Evolutionary conservation across 257 asterid genomes (phyloP).

Genomic region (Capsicum pubescens): DNA sequence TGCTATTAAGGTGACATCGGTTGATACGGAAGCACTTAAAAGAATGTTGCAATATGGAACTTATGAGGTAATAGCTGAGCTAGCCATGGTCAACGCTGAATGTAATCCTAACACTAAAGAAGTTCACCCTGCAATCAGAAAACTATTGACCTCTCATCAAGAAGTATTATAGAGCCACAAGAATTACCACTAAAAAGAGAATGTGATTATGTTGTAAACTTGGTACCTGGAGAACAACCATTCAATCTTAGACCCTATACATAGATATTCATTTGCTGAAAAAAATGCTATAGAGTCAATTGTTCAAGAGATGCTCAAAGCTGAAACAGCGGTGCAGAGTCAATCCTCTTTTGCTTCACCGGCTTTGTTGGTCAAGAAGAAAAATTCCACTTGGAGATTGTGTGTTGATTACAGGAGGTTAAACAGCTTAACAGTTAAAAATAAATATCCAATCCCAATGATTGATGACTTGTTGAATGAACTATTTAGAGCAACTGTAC

Average conservation of each 20-base stretch:
- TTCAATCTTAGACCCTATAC: background rate
- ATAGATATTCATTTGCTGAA: background rate
- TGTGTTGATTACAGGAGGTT: too few species aligned
- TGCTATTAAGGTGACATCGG: background rate
- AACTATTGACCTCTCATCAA: fast-evolving
- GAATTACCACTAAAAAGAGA: background rate
- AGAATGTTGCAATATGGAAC: background rate
- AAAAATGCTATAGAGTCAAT: too few species aligned
- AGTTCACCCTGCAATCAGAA: background rate
- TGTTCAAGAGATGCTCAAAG: too few species aligned
- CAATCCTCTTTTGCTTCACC: too few species aligned
- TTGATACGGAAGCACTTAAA: background rate
- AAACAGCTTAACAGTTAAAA: too few species aligned
- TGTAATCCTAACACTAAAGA: too few species aligned
- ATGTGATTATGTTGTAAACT: background rate
- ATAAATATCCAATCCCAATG: too few species aligned
- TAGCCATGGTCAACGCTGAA: background rate
- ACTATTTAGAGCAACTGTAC: too few species aligned
- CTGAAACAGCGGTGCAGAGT: too few species aligned
- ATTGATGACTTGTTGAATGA: too few species aligned
- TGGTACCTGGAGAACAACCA: background rate
- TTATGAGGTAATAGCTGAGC: background rate
- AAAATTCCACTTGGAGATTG: too few species aligned
- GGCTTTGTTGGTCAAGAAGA: too few species aligned
- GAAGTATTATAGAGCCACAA: background rate